phyloP scores from a whole-genome alignment of 1,284 basidiomycete genomes.

The Sphaerobolus stellatus region DNA sequence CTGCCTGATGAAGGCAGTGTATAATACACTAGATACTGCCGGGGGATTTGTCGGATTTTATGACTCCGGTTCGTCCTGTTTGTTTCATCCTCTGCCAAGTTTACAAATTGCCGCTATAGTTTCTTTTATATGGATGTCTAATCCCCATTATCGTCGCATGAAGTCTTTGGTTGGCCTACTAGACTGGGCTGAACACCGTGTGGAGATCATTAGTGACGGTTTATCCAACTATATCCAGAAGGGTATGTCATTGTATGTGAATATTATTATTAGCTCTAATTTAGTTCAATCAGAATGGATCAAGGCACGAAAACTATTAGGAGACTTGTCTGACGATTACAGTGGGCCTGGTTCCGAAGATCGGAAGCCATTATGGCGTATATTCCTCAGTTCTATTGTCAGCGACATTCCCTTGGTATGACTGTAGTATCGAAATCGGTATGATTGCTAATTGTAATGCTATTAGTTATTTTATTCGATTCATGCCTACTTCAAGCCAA shows the following conservation, averaged over 20 bases:
- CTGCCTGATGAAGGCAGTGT: no score
- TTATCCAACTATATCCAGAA: slow-evolving; percentile 7
- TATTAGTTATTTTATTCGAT: slow-evolving; percentile 6
- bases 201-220: slow-evolving; percentile 11
- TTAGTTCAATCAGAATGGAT: slow-evolving; percentile 2
- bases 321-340: slow-evolving; percentile 5
- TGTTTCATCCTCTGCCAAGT: no score
- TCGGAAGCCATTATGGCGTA: no score
- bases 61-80: no score
- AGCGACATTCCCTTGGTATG: slow-evolving; percentile 6
- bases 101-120: no score
- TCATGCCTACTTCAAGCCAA: slow-evolving; percentile 3
- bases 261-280: not conserved
- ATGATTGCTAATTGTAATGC: not conserved
- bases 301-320: not conserved
- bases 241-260: no score
- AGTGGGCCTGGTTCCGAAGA: not conserved
- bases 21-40: no score
- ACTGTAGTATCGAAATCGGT: not conserved
- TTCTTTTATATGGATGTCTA: slow-evolving; percentile 7
- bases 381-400: no score
- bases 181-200: not conserved
- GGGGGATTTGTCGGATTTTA: no score
- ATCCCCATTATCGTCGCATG: slow-evolving; percentile 9
- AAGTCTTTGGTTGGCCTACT: slow-evolving; percentile 1